Evolutionary conservation across 495 filamentous ascomycete species (phyloP), one percentile per base, ranked within the genome.

Genomic region (Niebla homalea): DNA sequence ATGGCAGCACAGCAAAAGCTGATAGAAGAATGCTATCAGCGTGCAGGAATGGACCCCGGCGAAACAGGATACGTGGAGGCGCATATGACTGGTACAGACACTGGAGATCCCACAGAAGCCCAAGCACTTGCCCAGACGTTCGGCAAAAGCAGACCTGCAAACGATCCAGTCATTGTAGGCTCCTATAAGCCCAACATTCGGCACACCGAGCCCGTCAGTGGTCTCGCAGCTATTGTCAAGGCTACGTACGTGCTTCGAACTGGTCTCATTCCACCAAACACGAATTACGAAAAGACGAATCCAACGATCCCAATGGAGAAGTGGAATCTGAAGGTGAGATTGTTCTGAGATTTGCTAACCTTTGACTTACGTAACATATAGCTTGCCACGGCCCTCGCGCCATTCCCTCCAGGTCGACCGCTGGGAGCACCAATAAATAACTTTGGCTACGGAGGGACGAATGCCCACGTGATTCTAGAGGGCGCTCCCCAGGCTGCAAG

Each of bases 141-240:
- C 50, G 52, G 42, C 55, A 49, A 25, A 32, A 51, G 18, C 21
- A 54, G 44, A 26, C 19, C 10, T 42, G 48, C 18, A 10, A 36
- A 59, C 15, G 20, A 14, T 52, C n/a, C 56, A 7, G 42, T 57
- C 14, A 32, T 23, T 14, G 49, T 64, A 10, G 60, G 62, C 19
- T 56, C 55, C 2, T 46, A 60, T 18, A 64, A 64, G 49, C 29
- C 52, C 5, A 60, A 63, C 36, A 52, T 64, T 22, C 60, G 62
- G 4, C 62, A 64, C 29, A 45, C 60, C 4, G 53, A 61, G 43
- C 53, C 49, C 1, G 49, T 32, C 5, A 52, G 39, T 2, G 75
- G 75, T 8, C 48, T 78, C 36, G 77, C 77, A 4, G 75, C 70
- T 0, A 18, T 79, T 1, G 48, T 81, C 3, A 79, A 78, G 59